Base-by-base conservation (phyloP, 345 rosid genomes). In the Angophora floribunda region DNA sequence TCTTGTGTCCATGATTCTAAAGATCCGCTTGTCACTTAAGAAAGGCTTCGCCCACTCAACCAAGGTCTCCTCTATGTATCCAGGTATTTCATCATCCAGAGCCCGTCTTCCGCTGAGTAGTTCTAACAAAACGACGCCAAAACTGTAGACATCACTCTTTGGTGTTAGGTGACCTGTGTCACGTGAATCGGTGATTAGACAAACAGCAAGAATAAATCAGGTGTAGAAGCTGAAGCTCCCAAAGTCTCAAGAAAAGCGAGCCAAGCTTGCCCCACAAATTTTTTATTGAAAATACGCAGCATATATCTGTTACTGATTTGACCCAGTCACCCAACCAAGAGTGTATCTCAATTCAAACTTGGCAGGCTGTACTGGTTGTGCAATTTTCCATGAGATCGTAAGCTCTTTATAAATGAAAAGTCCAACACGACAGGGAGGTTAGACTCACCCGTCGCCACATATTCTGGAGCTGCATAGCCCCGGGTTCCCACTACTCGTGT, bases 401-500 rank as follows among this genome's bases (percentile, higher is more conserved):
- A 67, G 16, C 32, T 70, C 82, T 70, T 75, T 75, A 85, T 17
- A 22, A 52, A 51, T 7, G 32, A 7, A 51, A 44, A 85, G 57
- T 85, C 65, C 87, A 85, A 19, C 7, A 7, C 6, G 45, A 26
- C 28, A 19, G 50, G 50, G 14, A 85, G 47, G 12, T 61, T 12
- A 50, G 41, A 51, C 79, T 32, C 11, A 96, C 99, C 99, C 90
- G 99, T 96, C 7, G 97, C 98, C 45, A 97, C 93, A 86, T 96
- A 97, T 63, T 97, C 99, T 1, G 98, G 98, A 50, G 99, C 99
- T 86, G 99, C 98, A 86, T 96, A 97, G 86, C 99, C 99, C 85
- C 91, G 94, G 61, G 99, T 97, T 90, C 99, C 99, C 12, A 96
- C 91, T 50, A 96, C 96, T 93, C 94, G 93, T 12, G 99, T 96